Base-by-base conservation (phyloP, 495 filamentous ascomycete species). In the Thermochaetoides thermophila region DNA sequence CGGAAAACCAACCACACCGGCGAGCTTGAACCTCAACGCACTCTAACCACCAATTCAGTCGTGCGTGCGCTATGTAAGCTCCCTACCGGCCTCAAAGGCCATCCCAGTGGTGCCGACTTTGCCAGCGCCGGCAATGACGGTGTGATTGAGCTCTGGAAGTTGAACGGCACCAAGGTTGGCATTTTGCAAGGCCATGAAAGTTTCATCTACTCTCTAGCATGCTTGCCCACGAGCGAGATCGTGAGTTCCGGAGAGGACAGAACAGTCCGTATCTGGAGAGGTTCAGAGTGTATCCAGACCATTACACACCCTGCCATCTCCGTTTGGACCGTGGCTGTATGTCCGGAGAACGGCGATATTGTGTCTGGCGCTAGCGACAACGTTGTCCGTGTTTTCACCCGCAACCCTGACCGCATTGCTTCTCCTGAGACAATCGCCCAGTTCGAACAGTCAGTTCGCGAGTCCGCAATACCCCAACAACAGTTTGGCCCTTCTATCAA, bases 291-390 rank as follows among this genome's bases (percentile, higher is more conserved):
- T 48, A 59, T 94, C 33, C 91, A 99, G 57, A 93, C 84, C 8
- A 96, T 99, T 38, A 94, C 86, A 4, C 91, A 94, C 51, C 91
- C 91, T 22, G 91, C 91, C 9, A 93, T 95, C 23, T 94, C 86
- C 0, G 85, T 99, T 1, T 99, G 91, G 91, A 61, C 71, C 25
- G 82, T 99, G 26, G 81, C 85, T 4, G 81, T 69, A 15, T 89
- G 81, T 46, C 29, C 61, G 5, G 76, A 78, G 31, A 92, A 69
- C 35, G 87, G 89, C 26, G 91, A 99, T 50, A 87, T 99, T 46
- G 83, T 81, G 10, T 83, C 74, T 5, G 91, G 91, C 32, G 79
- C 87, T 14, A 96, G 89, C 55, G 91, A 99, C 48, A 74, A 78
- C 19, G 63, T 89, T 32, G 74, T 83, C 14, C 76, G 91, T 26